Evolutionary conservation across 2,329 filamentous ascomycete species (phyloP).

Genomic region (Lizonia empirigonia): DNA sequence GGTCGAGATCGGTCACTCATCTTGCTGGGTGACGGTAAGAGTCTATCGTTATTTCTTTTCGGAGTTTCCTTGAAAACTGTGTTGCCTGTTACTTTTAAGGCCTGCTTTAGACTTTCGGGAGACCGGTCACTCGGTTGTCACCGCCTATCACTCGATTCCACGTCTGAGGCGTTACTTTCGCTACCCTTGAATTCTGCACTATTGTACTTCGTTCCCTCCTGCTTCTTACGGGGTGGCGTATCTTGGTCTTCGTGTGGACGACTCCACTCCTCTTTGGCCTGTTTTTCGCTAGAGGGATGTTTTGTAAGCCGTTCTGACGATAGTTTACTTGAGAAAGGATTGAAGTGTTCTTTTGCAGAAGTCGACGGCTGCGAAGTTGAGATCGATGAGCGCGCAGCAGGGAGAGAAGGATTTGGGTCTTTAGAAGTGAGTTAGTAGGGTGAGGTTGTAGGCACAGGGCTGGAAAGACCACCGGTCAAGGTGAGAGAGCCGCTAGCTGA

Average conservation of each 20-base stretch:
- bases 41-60: neutral
- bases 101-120: neutral
- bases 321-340: too few species aligned
- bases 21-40: neutral
- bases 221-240: neutral
- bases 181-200: neutral
- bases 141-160: neutral
- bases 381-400: neutral
- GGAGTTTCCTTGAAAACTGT: neutral
- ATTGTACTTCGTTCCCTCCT: neutral
- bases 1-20: neutral
- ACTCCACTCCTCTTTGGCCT: neutral
- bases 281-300: neutral
- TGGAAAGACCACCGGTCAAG: neutral
- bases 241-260: neutral
- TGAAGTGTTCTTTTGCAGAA: too few species aligned
- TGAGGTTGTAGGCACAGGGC: neutral
- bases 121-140: neutral
- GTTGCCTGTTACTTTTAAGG: neutral
- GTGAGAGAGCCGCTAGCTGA: conserved; percentile 6
- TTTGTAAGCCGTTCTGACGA: neutral
- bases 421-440: neutral
- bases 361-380: neutral
- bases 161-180: neutral
- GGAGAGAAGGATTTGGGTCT: neutral